phyloP scores from a whole-genome alignment of 1,139 yeast species.

The Saccharomycopsis crataegensis region DNA sequence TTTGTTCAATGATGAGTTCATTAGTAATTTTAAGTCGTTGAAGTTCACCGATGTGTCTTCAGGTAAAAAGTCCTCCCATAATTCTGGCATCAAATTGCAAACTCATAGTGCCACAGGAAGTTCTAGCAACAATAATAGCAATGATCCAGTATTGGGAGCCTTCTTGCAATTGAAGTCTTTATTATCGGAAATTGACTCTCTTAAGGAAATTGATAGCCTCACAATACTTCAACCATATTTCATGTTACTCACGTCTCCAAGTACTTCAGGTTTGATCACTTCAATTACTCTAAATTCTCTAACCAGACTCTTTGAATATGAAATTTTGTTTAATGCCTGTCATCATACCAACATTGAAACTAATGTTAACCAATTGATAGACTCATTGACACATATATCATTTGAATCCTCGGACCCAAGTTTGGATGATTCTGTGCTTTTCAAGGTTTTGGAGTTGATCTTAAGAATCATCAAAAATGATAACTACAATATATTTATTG shows the following conservation, averaged over 20 bases:
- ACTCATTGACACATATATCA: constrained; percentile 86
- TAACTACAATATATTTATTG: constrained; percentile 53
- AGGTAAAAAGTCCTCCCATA: background rate
- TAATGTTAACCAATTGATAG: constrained; percentile 41
- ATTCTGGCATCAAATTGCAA: background rate
- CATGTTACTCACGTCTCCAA: constrained; percentile 75
- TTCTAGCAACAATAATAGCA: constrained; percentile 26
- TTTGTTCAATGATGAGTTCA: constrained; percentile 31
- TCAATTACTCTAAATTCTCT: constrained; percentile 73
- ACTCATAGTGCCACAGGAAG: background rate
- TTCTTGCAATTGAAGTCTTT: constrained; percentile 74
- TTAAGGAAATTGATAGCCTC: constrained; percentile 58
- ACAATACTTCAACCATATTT: constrained; percentile 82
- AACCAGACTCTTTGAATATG: constrained; percentile 56
- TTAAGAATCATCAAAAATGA: constrained; percentile 58
- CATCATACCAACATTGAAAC: constrained; percentile 40
- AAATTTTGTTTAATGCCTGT: constrained; percentile 32
- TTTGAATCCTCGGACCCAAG: constrained; percentile 94
- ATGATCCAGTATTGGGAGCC: constrained; percentile 68
- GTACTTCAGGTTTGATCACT: constrained; percentile 83
- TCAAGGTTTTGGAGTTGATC: constrained; percentile 72
- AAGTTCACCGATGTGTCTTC: constrained; percentile 10
- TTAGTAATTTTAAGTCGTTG: constrained; percentile 12
- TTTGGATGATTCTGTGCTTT: constrained; percentile 84
- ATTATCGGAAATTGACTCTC: constrained; percentile 46